Percentiles rank a stretch among this genome's conserved stretches.
Evolutionary conservation across 2,329 filamentous ascomycete species (phyloP).

Genomic region (Periconia sp.): DNA sequence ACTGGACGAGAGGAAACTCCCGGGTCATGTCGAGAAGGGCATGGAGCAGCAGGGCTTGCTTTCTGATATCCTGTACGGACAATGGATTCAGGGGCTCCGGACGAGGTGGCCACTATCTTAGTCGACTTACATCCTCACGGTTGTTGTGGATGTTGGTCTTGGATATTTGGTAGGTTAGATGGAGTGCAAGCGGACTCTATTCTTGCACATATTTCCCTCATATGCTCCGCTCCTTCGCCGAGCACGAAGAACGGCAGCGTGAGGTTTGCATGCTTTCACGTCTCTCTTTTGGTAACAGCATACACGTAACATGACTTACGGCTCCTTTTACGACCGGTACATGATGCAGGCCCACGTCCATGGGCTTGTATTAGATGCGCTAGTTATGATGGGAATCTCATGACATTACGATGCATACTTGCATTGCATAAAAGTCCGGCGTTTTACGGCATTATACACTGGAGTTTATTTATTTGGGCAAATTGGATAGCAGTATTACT

Average conservation of each 20-base stretch:
- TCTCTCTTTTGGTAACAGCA: conserved; percentile 4
- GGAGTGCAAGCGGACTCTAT: background rate
- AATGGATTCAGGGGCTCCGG: conserved; percentile 86
- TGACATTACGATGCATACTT: too few species aligned
- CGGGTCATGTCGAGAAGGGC: conserved; percentile 67
- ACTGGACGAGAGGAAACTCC: conserved; percentile 59
- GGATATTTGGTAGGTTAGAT: too few species aligned
- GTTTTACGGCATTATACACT: too few species aligned
- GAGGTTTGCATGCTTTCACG: background rate
- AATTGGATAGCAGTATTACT: too few species aligned
- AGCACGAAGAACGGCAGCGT: background rate
- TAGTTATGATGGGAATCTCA: too few species aligned
- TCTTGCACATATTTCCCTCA: background rate
- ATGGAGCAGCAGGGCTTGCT: conserved; percentile 94
- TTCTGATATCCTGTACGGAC: conserved; percentile 85
- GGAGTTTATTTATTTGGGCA: too few species aligned
- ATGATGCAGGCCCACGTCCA: background rate
- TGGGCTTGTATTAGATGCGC: too few species aligned
- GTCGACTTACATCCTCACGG: background rate
- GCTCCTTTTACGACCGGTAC: background rate
- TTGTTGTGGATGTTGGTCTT: background rate
- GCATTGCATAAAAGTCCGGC: too few species aligned
- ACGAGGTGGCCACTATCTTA: conserved; percentile 48
- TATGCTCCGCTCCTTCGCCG: background rate
- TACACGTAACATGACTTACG: background rate